Percentiles rank a stretch among this genome's conserved stretches.
These are phyloP conservation scores for Chlorella sp. DNA, from an alignment of 139 green algal species.

Conservation along the genomic window DNA sequence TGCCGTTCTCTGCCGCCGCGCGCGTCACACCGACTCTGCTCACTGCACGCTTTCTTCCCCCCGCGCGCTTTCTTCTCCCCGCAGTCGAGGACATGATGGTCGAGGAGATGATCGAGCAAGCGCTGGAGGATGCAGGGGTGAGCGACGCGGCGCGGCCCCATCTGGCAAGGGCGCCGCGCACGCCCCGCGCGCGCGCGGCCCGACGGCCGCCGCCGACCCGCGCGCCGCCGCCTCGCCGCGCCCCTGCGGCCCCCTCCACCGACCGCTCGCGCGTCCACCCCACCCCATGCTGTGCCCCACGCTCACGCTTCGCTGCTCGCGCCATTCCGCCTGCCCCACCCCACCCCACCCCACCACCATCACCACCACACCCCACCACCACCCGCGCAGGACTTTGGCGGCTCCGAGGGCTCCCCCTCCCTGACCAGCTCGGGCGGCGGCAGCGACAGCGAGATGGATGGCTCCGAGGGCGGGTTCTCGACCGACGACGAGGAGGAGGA, in stretches of 20 bases:
- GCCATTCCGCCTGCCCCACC: too few relatives aligned
- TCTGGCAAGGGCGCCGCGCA: too few relatives aligned
- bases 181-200: too few relatives aligned
- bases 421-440: background rate
- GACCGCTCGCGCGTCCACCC: too few relatives aligned
- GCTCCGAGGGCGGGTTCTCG: slow-evolving; percentile 12
- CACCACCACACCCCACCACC: too few relatives aligned
- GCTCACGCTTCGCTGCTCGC: too few relatives aligned
- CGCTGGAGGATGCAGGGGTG: background rate
- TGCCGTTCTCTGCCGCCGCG: background rate
- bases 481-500: slow-evolving; percentile 43
- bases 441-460: slow-evolving; percentile 28
- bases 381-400: background rate
- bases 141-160: slow-evolving; percentile 3
- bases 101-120: slow-evolving; percentile 29
- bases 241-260: too few relatives aligned
- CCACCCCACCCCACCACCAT: too few relatives aligned
- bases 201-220: too few relatives aligned
- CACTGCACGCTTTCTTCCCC: background rate
- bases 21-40: background rate
- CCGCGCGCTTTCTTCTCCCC: background rate
- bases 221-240: too few relatives aligned
- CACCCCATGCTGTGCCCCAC: too few relatives aligned
- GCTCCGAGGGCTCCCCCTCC: too few relatives aligned
- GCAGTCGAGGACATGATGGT: slow-evolving; percentile 44